Base-by-base conservation (phyloP, 225 moss, liverwort and hornwort species). In the Ulota crispa region DNA sequence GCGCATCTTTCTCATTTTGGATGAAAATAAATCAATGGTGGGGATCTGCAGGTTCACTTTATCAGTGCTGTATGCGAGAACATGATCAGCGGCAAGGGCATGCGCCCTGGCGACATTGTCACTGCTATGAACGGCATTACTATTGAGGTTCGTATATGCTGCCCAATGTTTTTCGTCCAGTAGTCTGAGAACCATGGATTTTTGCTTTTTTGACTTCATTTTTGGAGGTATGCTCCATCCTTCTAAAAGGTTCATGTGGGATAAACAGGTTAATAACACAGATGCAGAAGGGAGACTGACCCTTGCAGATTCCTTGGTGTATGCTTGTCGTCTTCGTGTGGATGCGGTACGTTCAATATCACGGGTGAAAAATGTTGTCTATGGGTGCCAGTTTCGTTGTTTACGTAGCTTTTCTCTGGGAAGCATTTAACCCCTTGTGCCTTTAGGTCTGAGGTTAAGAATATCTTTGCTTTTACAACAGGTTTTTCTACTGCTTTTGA, bases 221-320 rank as follows among this genome's bases (percentile, higher is more conserved):
- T 13, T 74, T 18, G 9, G 68, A 50, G 72, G 53, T 14, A n/a
- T 23, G 12, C 52, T 42, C 9, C 50, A 55, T 79, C 28, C 11
- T n/a, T 65, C 71, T 80, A 23, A 75, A 43, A 20, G 43, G 3
- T 30, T 71, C 75, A 28, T 70, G 24, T 82, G 53, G 67, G 43
- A 66, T 69, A 16, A 55, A 27, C 82, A 88, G 88, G 86, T 91
- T 30, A 85, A 78, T 30, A 91, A 91, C 60, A 91, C 91, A 54
- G 91, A 91, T 82, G 91, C 91, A 78, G 89, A 89, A 72, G 91
- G 91, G 76, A 85, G 91, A 73, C 73, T 91, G 31, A 91, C 91
- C 37, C 89, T 91, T 67, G 91, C 91, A 56, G 91, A 91, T 80
- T 85, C 89, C 54, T 83, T 91, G 83, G 89, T 91, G 56, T 91